Evolutionary conservation across 768 basidiomycete genomes (phyloP).

Genomic region (Clavulina sp.): DNA sequence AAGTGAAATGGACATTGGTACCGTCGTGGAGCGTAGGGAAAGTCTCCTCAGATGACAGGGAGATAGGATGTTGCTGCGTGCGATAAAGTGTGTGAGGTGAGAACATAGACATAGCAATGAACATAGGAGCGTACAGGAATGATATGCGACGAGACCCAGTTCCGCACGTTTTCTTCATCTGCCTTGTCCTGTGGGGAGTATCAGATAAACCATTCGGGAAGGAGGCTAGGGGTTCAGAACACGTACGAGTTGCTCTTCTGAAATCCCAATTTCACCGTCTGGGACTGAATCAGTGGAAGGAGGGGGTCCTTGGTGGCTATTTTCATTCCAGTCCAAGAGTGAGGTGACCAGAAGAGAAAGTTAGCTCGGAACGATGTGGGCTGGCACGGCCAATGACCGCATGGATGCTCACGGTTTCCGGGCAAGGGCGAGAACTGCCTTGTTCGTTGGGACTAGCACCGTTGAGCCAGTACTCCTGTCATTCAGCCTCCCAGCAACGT

Average conservation of each 20-base stretch:
- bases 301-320: constrained; percentile 16
- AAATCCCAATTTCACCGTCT: constrained; percentile 28
- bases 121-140: constrained; percentile 44
- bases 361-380: too few relatives aligned
- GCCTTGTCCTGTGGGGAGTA: too few relatives aligned
- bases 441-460: constrained; percentile 70
- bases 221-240: too few relatives aligned
- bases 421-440: constrained; percentile 64
- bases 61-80: not conserved
- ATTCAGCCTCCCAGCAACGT: not conserved
- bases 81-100: not conserved
- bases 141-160: constrained; percentile 71
- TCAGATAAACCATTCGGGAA: too few relatives aligned
- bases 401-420: constrained; percentile 58
- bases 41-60: not conserved
- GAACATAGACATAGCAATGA: not conserved
- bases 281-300: constrained; percentile 5
- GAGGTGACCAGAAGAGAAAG: not conserved
- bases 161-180: constrained; percentile 52
- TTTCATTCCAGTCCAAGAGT: not conserved
- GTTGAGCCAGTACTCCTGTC: constrained; percentile 25
- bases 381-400: too few relatives aligned
- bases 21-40: constrained; percentile 36
- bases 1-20: constrained; percentile 38
- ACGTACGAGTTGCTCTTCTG: constrained; percentile 48